These are phyloP conservation scores for Citrus australasica DNA, from an alignment of 345 rosid species.

Conservation along the genomic window DNA sequence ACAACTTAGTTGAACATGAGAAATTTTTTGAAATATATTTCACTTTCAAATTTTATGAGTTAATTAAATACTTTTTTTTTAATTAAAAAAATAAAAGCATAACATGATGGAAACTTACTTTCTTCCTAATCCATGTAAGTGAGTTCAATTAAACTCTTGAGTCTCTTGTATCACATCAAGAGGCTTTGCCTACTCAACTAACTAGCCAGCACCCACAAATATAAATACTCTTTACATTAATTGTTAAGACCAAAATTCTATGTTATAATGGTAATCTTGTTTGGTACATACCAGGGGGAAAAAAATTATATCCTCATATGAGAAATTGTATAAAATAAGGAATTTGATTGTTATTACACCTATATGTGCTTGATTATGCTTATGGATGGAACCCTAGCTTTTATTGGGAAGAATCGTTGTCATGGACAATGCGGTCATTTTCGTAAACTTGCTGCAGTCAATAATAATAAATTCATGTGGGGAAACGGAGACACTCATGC, in stretches of 20 bases:
- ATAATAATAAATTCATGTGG: slow-evolving; percentile 15
- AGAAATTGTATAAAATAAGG: not conserved
- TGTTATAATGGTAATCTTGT: not conserved
- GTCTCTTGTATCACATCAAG: not conserved
- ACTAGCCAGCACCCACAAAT: not conserved
- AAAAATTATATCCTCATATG: not conserved
- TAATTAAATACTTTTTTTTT: no score
- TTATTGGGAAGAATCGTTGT: not conserved
- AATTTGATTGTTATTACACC: not conserved
- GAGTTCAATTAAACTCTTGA: no score
- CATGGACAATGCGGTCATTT: not conserved
- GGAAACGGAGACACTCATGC: slow-evolving; percentile 30
- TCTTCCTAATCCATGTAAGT: no score
- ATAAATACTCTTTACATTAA: not conserved
- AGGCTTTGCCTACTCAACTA: not conserved
- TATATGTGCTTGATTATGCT: not conserved
- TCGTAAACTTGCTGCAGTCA: not conserved
- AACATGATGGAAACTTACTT: no score
- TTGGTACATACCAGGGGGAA: not conserved
- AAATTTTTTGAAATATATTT: no score
- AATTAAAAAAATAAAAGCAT: no score
- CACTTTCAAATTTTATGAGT: no score
- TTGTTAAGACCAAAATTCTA: not conserved
- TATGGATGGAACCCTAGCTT: not conserved
- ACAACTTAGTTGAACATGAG: no score